Base-by-base conservation (phyloP, 2,329 filamentous ascomycete genomes). In the Calonectria pauciramosa region DNA sequence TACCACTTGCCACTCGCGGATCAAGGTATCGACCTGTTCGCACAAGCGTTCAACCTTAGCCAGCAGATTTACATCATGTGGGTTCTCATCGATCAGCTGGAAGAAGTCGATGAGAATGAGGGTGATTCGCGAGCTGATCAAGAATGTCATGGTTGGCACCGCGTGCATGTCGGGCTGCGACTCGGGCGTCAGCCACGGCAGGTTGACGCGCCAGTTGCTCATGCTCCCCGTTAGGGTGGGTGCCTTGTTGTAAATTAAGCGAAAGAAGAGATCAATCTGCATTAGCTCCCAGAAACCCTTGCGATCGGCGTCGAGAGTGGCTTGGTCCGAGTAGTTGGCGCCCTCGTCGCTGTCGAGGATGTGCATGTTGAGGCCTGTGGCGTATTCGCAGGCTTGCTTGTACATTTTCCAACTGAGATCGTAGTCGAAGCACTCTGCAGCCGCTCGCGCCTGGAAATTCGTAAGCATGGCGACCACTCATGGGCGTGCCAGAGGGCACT, bases 341-440 rank as follows among this genome's bases (percentile, higher is more conserved):
- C 70, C 54, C 2, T 63, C 56, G 13, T 56, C 70, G 30, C 47
- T 44, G 64, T 72, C 70, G 10, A 72, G 70, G 23, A 63, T 68
- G 34, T 72, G 70, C 70, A 72, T 72, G 20, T 72, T 72, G 64
- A 72, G 70, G 9, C 64, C 70, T 7, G 52, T 67, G 30, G 70
- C 70, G 20, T 72, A 72, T 1, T 72, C 70, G 41, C 70, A 72
- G 4, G 52, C 64, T 28, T 60, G 41, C 32, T 68, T 72, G 44
- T 60, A 68, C 38, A 72, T 47, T 32, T 72, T 52, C 70, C 70
- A 72, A 32, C 70, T 38, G 5, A 72, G 44, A 4, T 72, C 70
- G 54, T 72, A 68, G 64, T 72, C 70, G 23, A 72, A 68, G 7
- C 63, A 52, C 18, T 72, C 70, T 11, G 64, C 54, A 26, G 70